Base-by-base conservation (phyloP, 768 basidiomycete genomes). In the Mycena olivaceomarginata region DNA sequence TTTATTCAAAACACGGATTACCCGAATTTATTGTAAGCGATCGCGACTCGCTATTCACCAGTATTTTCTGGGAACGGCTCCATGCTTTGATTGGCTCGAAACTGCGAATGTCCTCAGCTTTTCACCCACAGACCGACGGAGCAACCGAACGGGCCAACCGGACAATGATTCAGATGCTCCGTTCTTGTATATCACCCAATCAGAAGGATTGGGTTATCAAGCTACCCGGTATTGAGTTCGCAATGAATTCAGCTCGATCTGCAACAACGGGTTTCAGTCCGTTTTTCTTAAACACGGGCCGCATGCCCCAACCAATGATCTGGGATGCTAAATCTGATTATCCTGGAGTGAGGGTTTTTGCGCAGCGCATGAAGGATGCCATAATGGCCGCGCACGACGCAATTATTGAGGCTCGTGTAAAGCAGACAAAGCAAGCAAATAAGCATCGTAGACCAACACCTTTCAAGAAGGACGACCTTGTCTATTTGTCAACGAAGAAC, bases 91-190 rank as follows among this genome's bases (percentile, higher is more conserved):
- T 84, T 2, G 80, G 82, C 2, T 78, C 79, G 0, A 79, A 83
- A 41, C 69, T 85, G 2, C 63, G 72, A 3, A 80, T 86, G 79
- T 85, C 71, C 39, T 83, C 79, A 11, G 78, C 85, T 0, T 86
- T 77, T 59, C 86, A 87, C 66, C 85, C 85, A 2, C 82, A 87
- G 53, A 84, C 86, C 5, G 83, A 86, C 65, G 83, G 84, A 2
- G 75, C 74, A 1, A 74, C 82, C 2, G 76, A 77, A 75, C 77
- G 77, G 15, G 74, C 76, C 0, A 83, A 80, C n/a, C 41, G 80
- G 4, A 63, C 62, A 0, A 63, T 63, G 40, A 40, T 12, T 5
- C 62, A 63, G 9, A 63, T 63, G 62, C 40, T 63, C 0, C 40
- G 62, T 4, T 41, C 62, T 1, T 63, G 62, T 8, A 63, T 63